phyloP scores from a whole-genome alignment of 495 filamentous ascomycete species.

The Xylaria nigripes region DNA sequence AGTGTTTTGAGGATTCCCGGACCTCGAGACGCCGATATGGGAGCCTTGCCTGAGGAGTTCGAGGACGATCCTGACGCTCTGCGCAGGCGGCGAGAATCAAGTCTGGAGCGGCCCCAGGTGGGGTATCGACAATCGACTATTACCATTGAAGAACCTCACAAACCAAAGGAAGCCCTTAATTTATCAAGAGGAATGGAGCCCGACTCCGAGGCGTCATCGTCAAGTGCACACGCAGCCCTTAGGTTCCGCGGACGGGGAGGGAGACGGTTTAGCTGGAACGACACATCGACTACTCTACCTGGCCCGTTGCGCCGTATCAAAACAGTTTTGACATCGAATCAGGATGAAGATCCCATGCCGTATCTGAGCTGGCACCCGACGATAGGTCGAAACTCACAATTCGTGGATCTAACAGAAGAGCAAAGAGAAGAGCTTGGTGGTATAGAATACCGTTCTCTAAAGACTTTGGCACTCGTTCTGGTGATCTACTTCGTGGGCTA shows the following conservation, averaged over 20 bases:
- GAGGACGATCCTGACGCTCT: conserved; percentile 17
- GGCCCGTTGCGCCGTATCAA: conserved; percentile 15
- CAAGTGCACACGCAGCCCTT: conserved; percentile 25
- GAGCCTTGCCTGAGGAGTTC: conserved; percentile 54
- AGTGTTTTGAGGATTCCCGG: conserved; percentile 77
- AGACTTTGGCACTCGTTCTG: conserved; percentile 71
- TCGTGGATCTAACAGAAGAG: conserved; percentile 77
- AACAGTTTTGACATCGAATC: conserved; percentile 34
- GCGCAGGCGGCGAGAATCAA: conserved; percentile 16
- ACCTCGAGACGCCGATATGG: conserved; percentile 76
- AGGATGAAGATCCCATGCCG: conserved; percentile 52
- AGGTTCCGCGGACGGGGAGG: conserved; percentile 27
- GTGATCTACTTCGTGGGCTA: conserved; percentile 70
- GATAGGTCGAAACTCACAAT: conserved; percentile 82
- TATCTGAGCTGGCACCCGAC: conserved; percentile 95
- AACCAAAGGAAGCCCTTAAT: conserved; percentile 20
- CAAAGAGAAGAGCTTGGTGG: conserved; percentile 90
- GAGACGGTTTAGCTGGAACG: conserved; percentile 18
- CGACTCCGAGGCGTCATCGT: conserved; percentile 27
- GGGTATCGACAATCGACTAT: conserved; percentile 38
- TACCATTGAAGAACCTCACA: conserved; percentile 55
- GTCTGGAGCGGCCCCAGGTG: conserved; percentile 15
- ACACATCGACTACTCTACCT: conserved; percentile 11
- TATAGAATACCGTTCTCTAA: conserved; percentile 87
- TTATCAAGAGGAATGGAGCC: conserved; percentile 28